Conservation (phyloP, 331 rosid genomes). For the Prunus yedoensis region DNA sequence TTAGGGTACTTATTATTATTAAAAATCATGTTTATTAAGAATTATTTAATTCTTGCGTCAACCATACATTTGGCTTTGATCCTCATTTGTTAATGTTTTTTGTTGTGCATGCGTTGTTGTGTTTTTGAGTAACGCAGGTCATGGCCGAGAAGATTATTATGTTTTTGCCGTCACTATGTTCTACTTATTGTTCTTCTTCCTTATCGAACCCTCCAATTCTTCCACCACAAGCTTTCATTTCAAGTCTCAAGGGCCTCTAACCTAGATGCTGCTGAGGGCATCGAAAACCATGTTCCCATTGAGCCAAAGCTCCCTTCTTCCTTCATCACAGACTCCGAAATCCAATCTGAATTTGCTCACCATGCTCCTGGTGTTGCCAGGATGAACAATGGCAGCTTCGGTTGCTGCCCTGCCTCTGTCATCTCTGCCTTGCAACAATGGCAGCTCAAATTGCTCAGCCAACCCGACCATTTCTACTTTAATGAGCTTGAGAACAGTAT, state of each 20-base stretch:
- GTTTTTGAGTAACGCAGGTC: background rate
- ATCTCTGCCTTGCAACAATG: constrained; percentile 18
- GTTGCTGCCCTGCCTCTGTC: constrained; percentile 30
- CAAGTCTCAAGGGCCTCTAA: background rate
- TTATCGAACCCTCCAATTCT: background rate
- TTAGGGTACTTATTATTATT: too few species aligned
- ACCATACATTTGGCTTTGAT: background rate
- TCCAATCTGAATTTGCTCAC: constrained; percentile 23
- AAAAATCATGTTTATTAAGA: background rate
- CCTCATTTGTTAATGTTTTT: background rate
- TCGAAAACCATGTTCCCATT: background rate
- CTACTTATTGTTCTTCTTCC: background rate
- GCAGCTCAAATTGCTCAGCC: constrained; percentile 25
- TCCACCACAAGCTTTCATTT: constrained; percentile 3
- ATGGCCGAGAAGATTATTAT: background rate
- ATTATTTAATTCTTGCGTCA: background rate
- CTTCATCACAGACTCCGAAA: constrained; percentile 4
- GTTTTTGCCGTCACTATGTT: background rate
- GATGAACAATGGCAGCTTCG: constrained; percentile 33
- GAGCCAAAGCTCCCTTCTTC: background rate
- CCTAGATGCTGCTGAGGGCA: background rate
- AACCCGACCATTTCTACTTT: constrained; percentile 27
- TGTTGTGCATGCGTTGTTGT: too few species aligned
- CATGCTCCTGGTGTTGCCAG: constrained; percentile 22
- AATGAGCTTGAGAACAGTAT: constrained; percentile 6